phyloP scores from a whole-genome alignment of 805 yeast species.

The Kuraishia ogatae region DNA sequence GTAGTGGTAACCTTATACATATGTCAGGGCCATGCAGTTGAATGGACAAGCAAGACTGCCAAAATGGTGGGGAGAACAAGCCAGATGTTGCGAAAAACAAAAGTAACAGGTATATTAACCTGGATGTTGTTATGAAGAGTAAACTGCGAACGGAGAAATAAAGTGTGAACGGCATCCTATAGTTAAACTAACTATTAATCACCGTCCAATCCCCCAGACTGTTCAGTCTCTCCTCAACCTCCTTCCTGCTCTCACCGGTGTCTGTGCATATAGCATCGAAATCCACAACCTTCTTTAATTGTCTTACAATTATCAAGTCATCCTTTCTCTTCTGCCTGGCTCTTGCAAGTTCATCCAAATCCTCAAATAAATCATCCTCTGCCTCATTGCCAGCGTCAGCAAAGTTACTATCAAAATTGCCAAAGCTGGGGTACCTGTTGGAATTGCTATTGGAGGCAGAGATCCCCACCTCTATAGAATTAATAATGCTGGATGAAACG shows the following conservation, averaged over 20 bases:
- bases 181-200: slow-evolving; percentile 21
- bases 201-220: slow-evolving; percentile 39
- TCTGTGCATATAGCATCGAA: slow-evolving; percentile 68
- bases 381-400: slow-evolving; percentile 8
- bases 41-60: no score
- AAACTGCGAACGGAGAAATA: no score
- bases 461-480: slow-evolving; percentile 22
- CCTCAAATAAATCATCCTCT: slow-evolving; percentile 13
- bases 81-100: no score
- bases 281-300: slow-evolving; percentile 42
- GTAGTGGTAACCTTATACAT: no score
- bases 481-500: slow-evolving; percentile 32
- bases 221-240: slow-evolving; percentile 41
- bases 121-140: no score
- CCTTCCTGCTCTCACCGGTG: slow-evolving; percentile 43
- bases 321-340: slow-evolving; percentile 18
- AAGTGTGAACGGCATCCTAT: no score
- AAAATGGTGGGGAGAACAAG: no score
- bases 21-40: no score
- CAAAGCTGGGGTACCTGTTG: slow-evolving; percentile 2
- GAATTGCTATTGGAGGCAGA: slow-evolving; percentile 5
- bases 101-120: no score
- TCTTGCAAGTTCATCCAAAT: slow-evolving; percentile 11
- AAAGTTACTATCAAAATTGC: slow-evolving; percentile 6
- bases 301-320: slow-evolving; percentile 28